Evolutionary conservation across 352 stramenopile genomes (phyloP), one percentile per base, ranked within the genome.

Genomic region (Globisporangium nunn): DNA sequence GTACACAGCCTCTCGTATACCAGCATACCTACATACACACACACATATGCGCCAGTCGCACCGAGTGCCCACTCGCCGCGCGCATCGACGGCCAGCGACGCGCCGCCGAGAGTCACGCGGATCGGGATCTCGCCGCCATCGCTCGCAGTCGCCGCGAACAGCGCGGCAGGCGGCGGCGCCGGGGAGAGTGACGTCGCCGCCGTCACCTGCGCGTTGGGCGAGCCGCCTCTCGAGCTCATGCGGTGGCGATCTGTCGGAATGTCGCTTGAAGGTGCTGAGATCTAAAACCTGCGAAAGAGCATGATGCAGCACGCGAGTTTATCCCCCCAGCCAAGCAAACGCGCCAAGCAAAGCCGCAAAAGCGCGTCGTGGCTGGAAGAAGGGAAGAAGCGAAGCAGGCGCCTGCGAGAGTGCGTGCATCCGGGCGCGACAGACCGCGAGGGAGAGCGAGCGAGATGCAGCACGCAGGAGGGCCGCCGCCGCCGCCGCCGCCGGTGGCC

Each of bases 1-100:
- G 39, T n/a, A 53, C 40, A 10, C 14, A 35, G 45, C 30, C 29
- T 44, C 45, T 59, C 8, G 11, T 15, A 66, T 30, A 29, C 28
- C 30, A 28, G 11, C 44, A 46, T n/a, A 8, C 18, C 31, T 3
- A 23, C 23, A n/a, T n/a, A 23, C 23, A 23, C 23, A 23, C 23
- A 23, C 23, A 23, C 23, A 23, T 23, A 23, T 23, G 23, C 23
- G 23, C 23, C 23, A 23, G 23, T 23, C 64, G 7, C 50, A 94
- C 85, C 85, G 6, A 93, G 53, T 47, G 86, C 70, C 85, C 82
- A 95, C 14, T 85, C 58, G 8, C 80, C 78, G 0, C 31, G 37
- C 2, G 65, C 61, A 12, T 56, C 68, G 41, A 93, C 66, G 0
- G 63, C 61, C 46, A 93, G 58, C 54, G 71, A 76, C 40, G 72